Base-by-base conservation (phyloP, 1,284 basidiomycete species). In the Veloporphyrellus conicus region DNA sequence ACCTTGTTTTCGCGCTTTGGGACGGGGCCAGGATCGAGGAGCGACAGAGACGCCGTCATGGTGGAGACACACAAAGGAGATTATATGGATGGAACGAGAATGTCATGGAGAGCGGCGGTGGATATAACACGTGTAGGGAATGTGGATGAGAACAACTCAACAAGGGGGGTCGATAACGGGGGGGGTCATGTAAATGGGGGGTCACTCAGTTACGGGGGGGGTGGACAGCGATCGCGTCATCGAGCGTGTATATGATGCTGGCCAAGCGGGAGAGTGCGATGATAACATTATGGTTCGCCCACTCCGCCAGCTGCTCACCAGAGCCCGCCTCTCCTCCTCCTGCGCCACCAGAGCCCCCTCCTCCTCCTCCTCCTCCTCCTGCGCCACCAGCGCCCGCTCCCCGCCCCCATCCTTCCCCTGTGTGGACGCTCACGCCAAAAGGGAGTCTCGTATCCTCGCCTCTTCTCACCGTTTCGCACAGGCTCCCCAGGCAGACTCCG, bases 391-490 rank as follows among this genome's bases (percentile, higher is more conserved):
- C 2, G 31, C 25, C 3, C 47, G 18, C 20, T 8, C 43, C 19
- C 39, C 27, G 3, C 11, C 41, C 0, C 77, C 82, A 0, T 70
- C 73, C 22, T 89, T 89, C 54, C 87, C 86, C 12, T 89, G 87
- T 54, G 85, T 89, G 15, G 85, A 88, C 44, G 84, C 83, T 2
- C 86, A 89, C 54, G 80, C 82, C 11, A 72, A 71, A 12, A 72
- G 87, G 7, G 77, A 84, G 60, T 80, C 76, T 1, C 74, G 75
- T 37, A 71, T 87, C 22, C 44, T 62, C 34, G 55, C 63, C 20
- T 38, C 54, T 19, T 40, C 53, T 15, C 41, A 19, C 33, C 14
- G 49, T 29, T 25, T 25, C 8, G 4, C 53, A 47, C 61, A 10
- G 7, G 48, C 8, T 50, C 56, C 28, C 48, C 52, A 7, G 69